Conservation (phyloP, 768 basidiomycete species). For the Boletus coccyginus region DNA sequence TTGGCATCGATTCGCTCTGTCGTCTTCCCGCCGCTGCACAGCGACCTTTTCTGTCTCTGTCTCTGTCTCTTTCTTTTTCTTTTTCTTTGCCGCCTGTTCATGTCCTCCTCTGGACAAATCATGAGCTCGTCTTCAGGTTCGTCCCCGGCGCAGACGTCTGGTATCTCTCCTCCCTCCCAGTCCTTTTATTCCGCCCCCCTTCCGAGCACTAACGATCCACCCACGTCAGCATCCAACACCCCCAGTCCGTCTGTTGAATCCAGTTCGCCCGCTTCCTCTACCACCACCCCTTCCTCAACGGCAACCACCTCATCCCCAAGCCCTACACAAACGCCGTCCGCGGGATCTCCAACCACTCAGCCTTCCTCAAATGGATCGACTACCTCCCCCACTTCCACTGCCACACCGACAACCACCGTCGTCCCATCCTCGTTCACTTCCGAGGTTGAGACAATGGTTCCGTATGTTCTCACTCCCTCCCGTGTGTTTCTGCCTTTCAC, state of each 20-base stretch:
- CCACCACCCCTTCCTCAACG: conserved; percentile 1
- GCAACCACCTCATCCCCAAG: conserved; percentile 1
- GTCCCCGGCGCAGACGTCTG: conserved; percentile 6
- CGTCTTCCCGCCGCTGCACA: background rate
- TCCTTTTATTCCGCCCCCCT: background rate
- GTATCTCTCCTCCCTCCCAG: conserved; percentile 19
- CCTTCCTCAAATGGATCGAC: background rate
- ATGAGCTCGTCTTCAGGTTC: background rate
- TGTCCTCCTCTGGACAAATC: conserved; percentile 12
- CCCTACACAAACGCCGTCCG: background rate
- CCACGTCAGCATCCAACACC: conserved; percentile 4
- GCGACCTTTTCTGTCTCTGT: background rate
- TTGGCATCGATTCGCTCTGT: background rate
- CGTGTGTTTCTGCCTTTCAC: background rate
- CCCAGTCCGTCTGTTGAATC: background rate
- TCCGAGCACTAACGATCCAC: conserved; percentile 16
- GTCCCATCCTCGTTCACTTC: conserved; percentile 14
- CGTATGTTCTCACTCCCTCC: conserved; percentile 13
- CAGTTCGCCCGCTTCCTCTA: background rate
- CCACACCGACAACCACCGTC: background rate
- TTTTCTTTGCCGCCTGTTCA: conserved; percentile 2
- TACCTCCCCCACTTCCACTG: background rate
- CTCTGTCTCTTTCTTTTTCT: background rate
- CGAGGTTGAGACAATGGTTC: conserved; percentile 11
- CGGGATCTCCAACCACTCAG: background rate